Base-by-base conservation (phyloP, 805 yeast genomes). In the Candida qinlingensis region DNA sequence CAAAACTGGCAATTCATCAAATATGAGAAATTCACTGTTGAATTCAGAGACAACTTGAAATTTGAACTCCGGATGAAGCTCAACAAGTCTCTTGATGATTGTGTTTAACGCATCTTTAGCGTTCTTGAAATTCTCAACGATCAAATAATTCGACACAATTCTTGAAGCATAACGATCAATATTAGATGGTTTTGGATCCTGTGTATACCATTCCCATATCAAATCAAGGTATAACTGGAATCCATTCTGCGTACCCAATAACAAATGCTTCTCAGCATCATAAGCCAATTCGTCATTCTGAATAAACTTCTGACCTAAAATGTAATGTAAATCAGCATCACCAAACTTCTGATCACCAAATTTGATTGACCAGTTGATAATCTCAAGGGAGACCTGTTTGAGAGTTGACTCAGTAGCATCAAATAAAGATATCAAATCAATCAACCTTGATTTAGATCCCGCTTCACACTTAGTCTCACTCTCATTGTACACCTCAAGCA, bases 61-160 rank as follows among this genome's bases (percentile, higher is more conserved):
- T 9, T 60, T 57, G 35, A 59, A 60, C 46, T 46, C 51, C 7
- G 47, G 54, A 56, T 46, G 49, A 44, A 44, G 49, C 52, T 11
- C 55, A 48, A 25, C 51, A n/a, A 75, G 64, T 36, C 58, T 58
- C 3, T 50, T 37, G 12, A 80, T 49, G 55, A 81, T 69, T 12
- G 50, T 54, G 1, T 60, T 59, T 25, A 72, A 57, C 2, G 80
- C 67, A 46, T 67, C 67, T 33, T 53, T 53, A 5, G 86, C 87
- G 61, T 76, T 80, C 51, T 85, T 76, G 42, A 86, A 62, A 62
- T 89, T 87, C 45, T 77, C 79, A 48, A 85, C 73, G 54, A 81
- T 76, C 26, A 87, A 69, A 63, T 87, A 92, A 56, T 91, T 89
- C 47, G 90, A 65, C 6, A 89, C 83, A 3, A 89, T 79, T 54